Conservation (phyloP, 1,139 yeast species). For the Diutina neorugosa region DNA sequence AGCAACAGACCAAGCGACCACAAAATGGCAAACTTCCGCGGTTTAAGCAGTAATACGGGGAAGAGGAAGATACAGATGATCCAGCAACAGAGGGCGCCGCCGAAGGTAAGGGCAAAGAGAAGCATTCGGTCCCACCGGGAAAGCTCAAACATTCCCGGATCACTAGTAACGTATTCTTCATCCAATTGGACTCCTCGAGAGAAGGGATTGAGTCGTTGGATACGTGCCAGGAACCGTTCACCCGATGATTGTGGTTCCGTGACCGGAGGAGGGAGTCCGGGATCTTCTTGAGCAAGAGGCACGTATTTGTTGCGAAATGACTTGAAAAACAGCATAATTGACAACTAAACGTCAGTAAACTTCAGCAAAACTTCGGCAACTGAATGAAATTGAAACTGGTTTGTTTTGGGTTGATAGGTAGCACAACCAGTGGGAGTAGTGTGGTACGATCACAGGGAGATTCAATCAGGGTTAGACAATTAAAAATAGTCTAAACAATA, state of each 20-base stretch:
- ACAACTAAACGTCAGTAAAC: too few relatives aligned
- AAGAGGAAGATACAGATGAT: slow-evolving; percentile 48
- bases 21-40: slow-evolving; percentile 77
- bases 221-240: slow-evolving; percentile 11
- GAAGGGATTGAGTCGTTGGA: slow-evolving; percentile 31
- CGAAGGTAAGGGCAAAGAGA: slow-evolving; percentile 41
- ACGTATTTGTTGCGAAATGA: slow-evolving; percentile 13
- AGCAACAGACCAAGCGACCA: slow-evolving; percentile 90
- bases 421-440: too few relatives aligned
- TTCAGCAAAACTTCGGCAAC: too few relatives aligned
- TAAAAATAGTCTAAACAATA: too few relatives aligned
- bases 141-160: slow-evolving; percentile 35
- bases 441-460: too few relatives aligned
- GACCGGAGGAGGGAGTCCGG: slow-evolving; percentile 30
- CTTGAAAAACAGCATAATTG: neutral
- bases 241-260: slow-evolving; percentile 17
- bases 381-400: too few relatives aligned
- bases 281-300: slow-evolving; percentile 22
- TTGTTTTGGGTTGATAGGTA: too few relatives aligned
- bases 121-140: slow-evolving; percentile 50
- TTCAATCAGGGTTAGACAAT: too few relatives aligned
- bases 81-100: slow-evolving; percentile 43
- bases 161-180: slow-evolving; percentile 34
- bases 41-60: slow-evolving; percentile 83
- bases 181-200: slow-evolving; percentile 24